Conservation (phyloP, 805 yeast genomes). For the Spathaspora hagerdaliae region DNA sequence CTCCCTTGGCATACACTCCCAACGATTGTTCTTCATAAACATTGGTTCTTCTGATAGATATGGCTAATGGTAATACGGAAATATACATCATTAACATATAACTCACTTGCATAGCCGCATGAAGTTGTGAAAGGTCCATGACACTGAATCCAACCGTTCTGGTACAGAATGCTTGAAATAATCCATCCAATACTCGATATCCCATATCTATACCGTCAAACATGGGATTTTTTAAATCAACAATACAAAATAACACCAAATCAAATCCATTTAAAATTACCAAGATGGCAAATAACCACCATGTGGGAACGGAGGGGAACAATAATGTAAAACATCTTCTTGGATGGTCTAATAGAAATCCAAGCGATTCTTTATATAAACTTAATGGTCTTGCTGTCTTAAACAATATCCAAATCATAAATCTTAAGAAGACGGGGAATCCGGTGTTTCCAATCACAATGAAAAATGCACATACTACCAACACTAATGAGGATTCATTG, state of each 20-base stretch:
- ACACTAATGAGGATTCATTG: conserved; percentile 56
- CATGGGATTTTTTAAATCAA: conserved; percentile 59
- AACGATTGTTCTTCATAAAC: conserved; percentile 96
- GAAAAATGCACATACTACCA: conserved; percentile 62
- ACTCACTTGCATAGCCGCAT: conserved; percentile 90
- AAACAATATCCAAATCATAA: conserved; percentile 76
- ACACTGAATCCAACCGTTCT: conserved; percentile 91
- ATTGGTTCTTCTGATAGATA: conserved; percentile 92
- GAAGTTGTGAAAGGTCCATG: conserved; percentile 63
- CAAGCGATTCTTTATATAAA: conserved; percentile 66
- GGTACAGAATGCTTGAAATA: conserved; percentile 87
- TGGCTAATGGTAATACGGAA: conserved; percentile 93
- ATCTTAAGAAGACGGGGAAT: conserved; percentile 79
- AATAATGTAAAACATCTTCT: conserved; percentile 92
- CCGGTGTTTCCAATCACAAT: conserved; percentile 93
- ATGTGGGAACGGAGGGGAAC: conserved; percentile 89
- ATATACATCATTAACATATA: conserved; percentile 98
- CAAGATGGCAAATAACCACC: conserved; percentile 85
- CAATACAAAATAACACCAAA: conserved; percentile 70
- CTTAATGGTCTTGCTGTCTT: conserved; percentile 65
- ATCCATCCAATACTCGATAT: conserved; percentile 71
- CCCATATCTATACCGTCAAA: conserved; percentile 60
- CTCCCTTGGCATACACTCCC: conserved; percentile 64
- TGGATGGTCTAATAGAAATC: conserved; percentile 89
- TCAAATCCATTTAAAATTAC: conserved; percentile 73